phyloP scores from a whole-genome alignment of 2,329 filamentous ascomycete genomes.

The Neonectria punicea region DNA sequence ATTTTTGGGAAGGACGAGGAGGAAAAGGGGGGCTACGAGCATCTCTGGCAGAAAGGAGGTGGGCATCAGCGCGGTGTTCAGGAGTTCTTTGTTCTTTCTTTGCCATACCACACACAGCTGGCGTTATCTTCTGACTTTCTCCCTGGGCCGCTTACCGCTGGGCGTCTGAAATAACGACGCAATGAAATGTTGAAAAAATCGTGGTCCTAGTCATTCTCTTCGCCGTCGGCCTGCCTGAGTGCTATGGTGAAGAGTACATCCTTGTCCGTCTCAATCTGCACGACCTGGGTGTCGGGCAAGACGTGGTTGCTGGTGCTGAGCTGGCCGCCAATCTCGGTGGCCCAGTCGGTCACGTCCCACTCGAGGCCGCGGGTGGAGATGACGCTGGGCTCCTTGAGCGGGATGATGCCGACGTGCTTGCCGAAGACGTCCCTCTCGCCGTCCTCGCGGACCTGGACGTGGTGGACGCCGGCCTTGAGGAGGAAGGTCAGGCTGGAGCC shows the following conservation, averaged over 20 bases:
- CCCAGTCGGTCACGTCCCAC: slow-evolving; percentile 90
- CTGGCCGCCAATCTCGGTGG: slow-evolving; percentile 77
- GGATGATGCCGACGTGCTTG: slow-evolving; percentile 87
- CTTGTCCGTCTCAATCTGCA: slow-evolving; percentile 70
- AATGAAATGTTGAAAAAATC: slow-evolving; percentile 6
- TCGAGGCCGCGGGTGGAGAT: slow-evolving; percentile 85
- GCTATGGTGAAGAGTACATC: slow-evolving; percentile 82
- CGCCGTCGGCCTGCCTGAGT: slow-evolving; percentile 53
- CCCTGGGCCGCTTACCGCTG: not conserved
- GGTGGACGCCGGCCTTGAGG: slow-evolving; percentile 74
- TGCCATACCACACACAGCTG: slow-evolving; percentile 27
- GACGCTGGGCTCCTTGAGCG: slow-evolving; percentile 79
- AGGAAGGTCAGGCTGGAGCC: slow-evolving; percentile 85
- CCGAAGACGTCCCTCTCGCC: slow-evolving; percentile 68
- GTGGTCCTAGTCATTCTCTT: slow-evolving; percentile 45
- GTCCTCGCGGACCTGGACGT: slow-evolving; percentile 70
- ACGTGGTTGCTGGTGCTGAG: slow-evolving; percentile 87
- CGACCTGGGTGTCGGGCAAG: slow-evolving; percentile 63
- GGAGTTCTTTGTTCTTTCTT: slow-evolving; percentile 37
- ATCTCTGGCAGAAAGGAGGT: slow-evolving; percentile 29
- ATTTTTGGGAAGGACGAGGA: slow-evolving; percentile 4
- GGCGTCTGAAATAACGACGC: not conserved
- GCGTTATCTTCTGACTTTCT: not conserved
- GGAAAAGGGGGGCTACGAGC: slow-evolving; percentile 13
- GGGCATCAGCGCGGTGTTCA: slow-evolving; percentile 44